Evolutionary conservation across 495 filamentous ascomycete genomes (phyloP).

Genomic region (Xylaria venustula): DNA sequence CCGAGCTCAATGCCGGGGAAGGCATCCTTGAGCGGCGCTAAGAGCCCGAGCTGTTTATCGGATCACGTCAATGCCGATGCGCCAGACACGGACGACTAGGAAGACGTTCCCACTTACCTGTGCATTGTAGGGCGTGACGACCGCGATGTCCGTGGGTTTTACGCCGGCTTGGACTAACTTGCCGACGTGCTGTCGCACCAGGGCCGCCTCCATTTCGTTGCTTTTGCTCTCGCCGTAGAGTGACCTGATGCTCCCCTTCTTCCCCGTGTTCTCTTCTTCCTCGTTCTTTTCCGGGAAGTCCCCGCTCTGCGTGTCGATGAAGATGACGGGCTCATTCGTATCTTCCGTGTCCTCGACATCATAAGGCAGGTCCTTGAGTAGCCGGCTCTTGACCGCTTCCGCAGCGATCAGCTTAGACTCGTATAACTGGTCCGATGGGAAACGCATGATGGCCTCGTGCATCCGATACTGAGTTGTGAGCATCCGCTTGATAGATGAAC

Average conservation of each 20-base stretch:
- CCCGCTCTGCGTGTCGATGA: slow-evolving; percentile 94
- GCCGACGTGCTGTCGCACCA: slow-evolving; percentile 74
- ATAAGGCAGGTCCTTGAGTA: slow-evolving; percentile 79
- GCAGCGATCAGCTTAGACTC: slow-evolving; percentile 75
- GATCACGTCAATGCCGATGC: slow-evolving; percentile 7
- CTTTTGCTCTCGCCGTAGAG: slow-evolving; percentile 84
- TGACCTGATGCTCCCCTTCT: slow-evolving; percentile 36
- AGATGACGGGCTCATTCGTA: slow-evolving; percentile 82
- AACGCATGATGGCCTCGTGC: slow-evolving; percentile 93
- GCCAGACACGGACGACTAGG: not conserved
- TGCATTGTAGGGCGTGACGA: slow-evolving; percentile 95
- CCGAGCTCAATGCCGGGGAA: slow-evolving; percentile 87
- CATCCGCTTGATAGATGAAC: slow-evolving; percentile 82
- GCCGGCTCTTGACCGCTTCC: slow-evolving; percentile 67
- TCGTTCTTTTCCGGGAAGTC: slow-evolving; percentile 64
- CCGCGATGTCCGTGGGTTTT: slow-evolving; percentile 76
- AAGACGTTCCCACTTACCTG: slow-evolving; percentile 60
- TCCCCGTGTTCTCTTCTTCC: slow-evolving; percentile 27
- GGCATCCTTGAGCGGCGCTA: slow-evolving; percentile 74
- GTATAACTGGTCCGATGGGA: slow-evolving; percentile 89
- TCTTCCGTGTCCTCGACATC: slow-evolving; percentile 80
- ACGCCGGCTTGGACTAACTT: slow-evolving; percentile 77
- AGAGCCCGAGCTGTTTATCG: slow-evolving; percentile 58
- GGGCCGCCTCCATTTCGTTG: slow-evolving; percentile 84
- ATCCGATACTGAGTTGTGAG: slow-evolving; percentile 98